A percentile compares a stretch with the other conserved stretches of the same genome.
These are phyloP conservation scores for Hemisphaericaspora nanyangensis DNA, from an alignment of 805 yeast genomes.

Conservation along the genomic window DNA sequence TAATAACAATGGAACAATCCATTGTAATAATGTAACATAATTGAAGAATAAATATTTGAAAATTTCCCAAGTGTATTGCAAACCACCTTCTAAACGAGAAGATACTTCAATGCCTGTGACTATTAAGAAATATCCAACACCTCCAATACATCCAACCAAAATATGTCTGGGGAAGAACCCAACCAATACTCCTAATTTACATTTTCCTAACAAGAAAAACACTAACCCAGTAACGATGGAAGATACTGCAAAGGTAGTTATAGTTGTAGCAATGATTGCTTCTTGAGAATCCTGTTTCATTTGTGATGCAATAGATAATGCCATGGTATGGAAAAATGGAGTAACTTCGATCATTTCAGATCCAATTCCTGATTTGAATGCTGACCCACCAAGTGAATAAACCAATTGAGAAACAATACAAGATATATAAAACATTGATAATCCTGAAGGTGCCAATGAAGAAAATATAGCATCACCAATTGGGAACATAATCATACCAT, in stretches of 20 bases:
- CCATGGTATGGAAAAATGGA: conserved; percentile 97
- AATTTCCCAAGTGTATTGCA: conserved; percentile 60
- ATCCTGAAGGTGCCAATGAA: conserved; percentile 78
- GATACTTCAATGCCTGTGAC: conserved; percentile 90
- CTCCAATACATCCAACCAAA: conserved; percentile 95
- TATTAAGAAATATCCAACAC: conserved; percentile 90
- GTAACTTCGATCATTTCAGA: conserved; percentile 99
- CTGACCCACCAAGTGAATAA: conserved; percentile 86
- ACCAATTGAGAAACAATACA: conserved; percentile 87
- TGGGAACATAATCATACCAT: conserved; percentile 98
- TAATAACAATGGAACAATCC: conserved; percentile 67
- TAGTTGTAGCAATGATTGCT: conserved; percentile 76
- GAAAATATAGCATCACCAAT: conserved; percentile 76
- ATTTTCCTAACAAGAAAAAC: conserved; percentile 72
- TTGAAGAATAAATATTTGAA: conserved; percentile 46
- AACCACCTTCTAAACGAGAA: conserved; percentile 73
- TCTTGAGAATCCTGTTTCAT: conserved; percentile 45
- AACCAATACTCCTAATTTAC: conserved; percentile 77
- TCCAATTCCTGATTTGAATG: conserved; percentile 87
- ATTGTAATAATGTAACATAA: conserved; percentile 33
- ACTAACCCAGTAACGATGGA: conserved; percentile 83
- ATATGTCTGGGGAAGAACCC: conserved; percentile 97
- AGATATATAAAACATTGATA: conserved; percentile 91
- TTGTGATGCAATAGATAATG: conserved; percentile 57
- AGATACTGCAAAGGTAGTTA: conserved; percentile 78